Conservation (phyloP, 352 stramenopile genomes). For the Peronospora destructor region DNA sequence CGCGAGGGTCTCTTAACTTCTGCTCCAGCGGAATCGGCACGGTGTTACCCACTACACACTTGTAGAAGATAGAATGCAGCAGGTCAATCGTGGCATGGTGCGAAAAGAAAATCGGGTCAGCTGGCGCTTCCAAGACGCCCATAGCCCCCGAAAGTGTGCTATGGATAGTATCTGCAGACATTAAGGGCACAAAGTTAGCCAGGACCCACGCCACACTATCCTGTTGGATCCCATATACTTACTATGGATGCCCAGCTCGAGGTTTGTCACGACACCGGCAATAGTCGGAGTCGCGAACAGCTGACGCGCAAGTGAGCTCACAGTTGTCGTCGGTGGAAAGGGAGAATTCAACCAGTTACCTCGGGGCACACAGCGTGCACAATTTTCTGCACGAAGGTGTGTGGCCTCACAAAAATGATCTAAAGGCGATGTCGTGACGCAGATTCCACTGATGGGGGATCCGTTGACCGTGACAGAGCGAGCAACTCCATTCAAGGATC, state of each 20-base stretch:
- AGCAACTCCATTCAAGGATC: constrained; percentile 33
- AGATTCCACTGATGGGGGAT: constrained; percentile 51
- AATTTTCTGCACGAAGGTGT: constrained; percentile 27
- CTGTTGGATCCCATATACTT: constrained; percentile 16
- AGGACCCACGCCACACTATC: background rate
- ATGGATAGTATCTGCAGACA: constrained; percentile 68
- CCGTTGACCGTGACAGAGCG: constrained; percentile 61
- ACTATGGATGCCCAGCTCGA: constrained; percentile 77
- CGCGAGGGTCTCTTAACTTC: constrained; percentile 52
- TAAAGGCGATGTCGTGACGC: constrained; percentile 35
- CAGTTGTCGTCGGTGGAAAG: constrained; percentile 61
- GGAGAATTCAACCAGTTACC: constrained; percentile 44
- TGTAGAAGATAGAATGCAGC: constrained; percentile 80
- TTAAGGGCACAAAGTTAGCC: constrained; percentile 8
- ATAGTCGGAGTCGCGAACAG: constrained; percentile 68
- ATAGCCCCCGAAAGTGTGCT: constrained; percentile 62
- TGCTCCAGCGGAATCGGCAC: constrained; percentile 40
- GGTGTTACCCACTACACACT: constrained; percentile 67
- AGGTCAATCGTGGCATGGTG: constrained; percentile 81
- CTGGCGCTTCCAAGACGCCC: constrained; percentile 60
- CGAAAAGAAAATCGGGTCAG: constrained; percentile 84
- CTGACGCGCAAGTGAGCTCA: constrained; percentile 70
- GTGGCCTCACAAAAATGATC: constrained; percentile 80
- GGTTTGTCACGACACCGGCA: constrained; percentile 45
- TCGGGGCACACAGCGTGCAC: constrained; percentile 62